These are phyloP conservation scores for Cladosporium sp. DNA, from an alignment of 2,329 filamentous ascomycete genomes.

Conservation along the genomic window DNA sequence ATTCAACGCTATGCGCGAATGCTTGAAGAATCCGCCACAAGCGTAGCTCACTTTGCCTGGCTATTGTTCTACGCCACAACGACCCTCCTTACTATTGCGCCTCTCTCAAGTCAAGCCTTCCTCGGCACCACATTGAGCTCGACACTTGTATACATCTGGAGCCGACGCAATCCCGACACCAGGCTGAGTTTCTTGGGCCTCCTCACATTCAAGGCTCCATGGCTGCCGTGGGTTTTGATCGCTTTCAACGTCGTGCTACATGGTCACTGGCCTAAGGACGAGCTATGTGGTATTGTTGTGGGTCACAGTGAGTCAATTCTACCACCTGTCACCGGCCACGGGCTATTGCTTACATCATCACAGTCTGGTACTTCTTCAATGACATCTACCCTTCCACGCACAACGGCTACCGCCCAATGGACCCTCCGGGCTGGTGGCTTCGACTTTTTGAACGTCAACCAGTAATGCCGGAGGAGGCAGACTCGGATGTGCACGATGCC, in stretches of 20 bases:
- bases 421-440: slow-evolving; percentile 87
- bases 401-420: slow-evolving; percentile 76
- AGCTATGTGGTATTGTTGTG: slow-evolving; percentile 90
- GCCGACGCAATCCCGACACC: slow-evolving; percentile 86
- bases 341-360: slow-evolving; percentile 8
- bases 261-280: slow-evolving; percentile 85
- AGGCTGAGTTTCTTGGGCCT: slow-evolving; percentile 76
- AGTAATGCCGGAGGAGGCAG: slow-evolving; percentile 19
- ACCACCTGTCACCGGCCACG: background rate
- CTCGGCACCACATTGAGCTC: slow-evolving; percentile 90
- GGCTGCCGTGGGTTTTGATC: slow-evolving; percentile 93
- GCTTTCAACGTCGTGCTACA: slow-evolving; percentile 89
- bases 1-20: slow-evolving; percentile 93
- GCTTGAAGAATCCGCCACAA: slow-evolving; percentile 91
- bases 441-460: slow-evolving; percentile 64
- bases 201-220: slow-evolving; percentile 87
- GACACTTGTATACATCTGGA: slow-evolving; percentile 97
- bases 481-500: slow-evolving; percentile 28
- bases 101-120: slow-evolving; percentile 86
- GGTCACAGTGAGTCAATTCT: slow-evolving; percentile 60
- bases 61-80: slow-evolving; percentile 79
- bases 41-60: slow-evolving; percentile 93
- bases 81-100: slow-evolving; percentile 75
- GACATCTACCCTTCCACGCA: slow-evolving; percentile 94
- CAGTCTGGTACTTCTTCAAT: slow-evolving; percentile 94